Conservation (phyloP, 345 rosid genomes). For the Eutrema japonicum region DNA sequence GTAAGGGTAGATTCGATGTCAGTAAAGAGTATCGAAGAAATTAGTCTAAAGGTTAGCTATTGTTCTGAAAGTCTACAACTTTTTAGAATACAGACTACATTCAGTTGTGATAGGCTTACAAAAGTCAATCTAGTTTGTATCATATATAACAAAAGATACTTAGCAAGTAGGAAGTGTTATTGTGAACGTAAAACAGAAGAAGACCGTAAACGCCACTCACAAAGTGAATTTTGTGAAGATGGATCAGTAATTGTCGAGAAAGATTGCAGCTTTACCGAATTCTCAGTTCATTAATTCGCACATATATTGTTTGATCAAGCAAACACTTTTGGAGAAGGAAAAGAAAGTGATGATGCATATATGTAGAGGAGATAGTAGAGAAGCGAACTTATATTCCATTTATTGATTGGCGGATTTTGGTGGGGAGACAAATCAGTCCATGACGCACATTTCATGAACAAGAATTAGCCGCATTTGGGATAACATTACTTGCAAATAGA, state of each 20-base stretch:
- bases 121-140: constrained; percentile 24
- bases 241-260: background rate
- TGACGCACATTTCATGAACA: constrained; percentile 30
- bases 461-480: constrained; percentile 28
- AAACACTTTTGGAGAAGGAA: background rate
- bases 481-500: constrained; percentile 57
- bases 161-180: background rate
- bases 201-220: background rate
- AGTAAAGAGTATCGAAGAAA: constrained; percentile 15
- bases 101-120: constrained; percentile 8
- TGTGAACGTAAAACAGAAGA: background rate
- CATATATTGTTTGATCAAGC: background rate
- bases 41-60: constrained; percentile 12
- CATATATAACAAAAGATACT: constrained; percentile 14
- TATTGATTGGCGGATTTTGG: constrained; percentile 14
- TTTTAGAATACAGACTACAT: constrained; percentile 23
- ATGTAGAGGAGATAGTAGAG: constrained; percentile 21
- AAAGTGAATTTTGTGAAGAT: background rate
- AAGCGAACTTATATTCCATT: constrained; percentile 36
- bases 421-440: constrained; percentile 26
- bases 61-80: background rate
- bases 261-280: background rate
- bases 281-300: background rate
- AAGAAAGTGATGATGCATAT: constrained; percentile 3
- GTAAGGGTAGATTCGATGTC: constrained; percentile 10